Base-by-base conservation (phyloP, 225 moss, liverwort and hornwort genomes). In the Rhytidiadelphus loreus region DNA sequence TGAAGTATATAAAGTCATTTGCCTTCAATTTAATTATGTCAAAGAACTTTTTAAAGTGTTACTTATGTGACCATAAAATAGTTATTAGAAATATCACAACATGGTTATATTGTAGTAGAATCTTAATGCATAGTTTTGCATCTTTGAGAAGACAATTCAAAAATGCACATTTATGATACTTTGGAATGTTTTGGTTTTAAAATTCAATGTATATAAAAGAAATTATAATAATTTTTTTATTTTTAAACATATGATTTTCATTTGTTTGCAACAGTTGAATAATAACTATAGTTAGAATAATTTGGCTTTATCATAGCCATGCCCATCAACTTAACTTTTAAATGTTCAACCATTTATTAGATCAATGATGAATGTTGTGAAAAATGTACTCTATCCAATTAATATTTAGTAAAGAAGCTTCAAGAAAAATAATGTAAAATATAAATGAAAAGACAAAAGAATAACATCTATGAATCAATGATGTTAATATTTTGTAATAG, bases 41-140 rank as follows among this genome's bases (percentile, higher is more conserved):
- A 7, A 35, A 2, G 33, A 1, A 9, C 0, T 14, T 53, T 3
- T 37, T 35, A 9, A 53, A 37, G 8, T 76, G 2, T 48, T 52
- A 33, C 0, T 52, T 5, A 11, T 8, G 19, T 74, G 7, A 3
- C 5, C 0, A 33, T 33, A 50, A 50, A 75, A 6, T 50, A 50
- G 2, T 5, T 32, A 11, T 75, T 50, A 4, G 0, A 1, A 75
- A 21, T 32, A 48, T 13, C 0, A 35, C 6, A 77, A 53, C 1
- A 17, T n/a, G 11, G 5, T 3, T 79, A 11, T 26, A 39, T 39
- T 18, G 3, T 25, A 28, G 4, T 11, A 6, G 15, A 78, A 0
- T 56, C 3, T 57, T 26, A 12, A 28, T 79, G 9, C 2, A 37
- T 35, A 77, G 0, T n/a, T 37, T 55, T 55, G 5, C 9, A n/a